Conservation (phyloP, 805 yeast genomes). For the Jamesozyma piceae region DNA sequence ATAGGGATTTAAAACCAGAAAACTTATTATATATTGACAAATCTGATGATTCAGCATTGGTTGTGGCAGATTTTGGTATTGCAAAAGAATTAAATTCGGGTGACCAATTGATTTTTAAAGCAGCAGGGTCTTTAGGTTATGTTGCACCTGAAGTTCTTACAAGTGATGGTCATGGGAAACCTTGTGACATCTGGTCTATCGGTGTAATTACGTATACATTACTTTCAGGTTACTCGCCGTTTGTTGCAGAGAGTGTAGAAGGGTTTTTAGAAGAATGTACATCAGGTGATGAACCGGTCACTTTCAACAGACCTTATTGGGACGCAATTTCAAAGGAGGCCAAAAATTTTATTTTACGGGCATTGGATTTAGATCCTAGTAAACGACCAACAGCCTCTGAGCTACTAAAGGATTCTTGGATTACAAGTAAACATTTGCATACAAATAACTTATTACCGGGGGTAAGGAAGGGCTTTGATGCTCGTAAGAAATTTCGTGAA, state of each 20-base stretch:
- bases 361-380: conserved; percentile 58
- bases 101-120: conserved; percentile 53
- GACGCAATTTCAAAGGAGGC: conserved; percentile 69
- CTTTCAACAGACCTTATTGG: conserved; percentile 86
- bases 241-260: conserved; percentile 70
- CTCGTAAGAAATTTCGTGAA: conserved; percentile 71
- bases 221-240: conserved; percentile 87
- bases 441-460: conserved; percentile 66
- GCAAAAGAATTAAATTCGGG: conserved; percentile 63
- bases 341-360: conserved; percentile 60
- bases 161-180: conserved; percentile 82
- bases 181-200: conserved; percentile 92
- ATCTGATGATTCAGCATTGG: conserved; percentile 57
- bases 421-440: conserved; percentile 38
- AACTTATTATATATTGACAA: conserved; percentile 62
- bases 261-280: conserved; percentile 76
- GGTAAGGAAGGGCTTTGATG: conserved; percentile 73
- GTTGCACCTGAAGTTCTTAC: conserved; percentile 92
- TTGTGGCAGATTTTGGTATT: conserved; percentile 92
- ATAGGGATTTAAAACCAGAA: conserved; percentile 91
- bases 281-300: conserved; percentile 58
- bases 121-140: conserved; percentile 91
- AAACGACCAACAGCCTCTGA: conserved; percentile 60
- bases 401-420: conserved; percentile 69
- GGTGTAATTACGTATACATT: conserved; percentile 90